phyloP scores from a whole-genome alignment of 2,329 filamentous ascomycete species.

The Magnaporthiopsis poae region DNA sequence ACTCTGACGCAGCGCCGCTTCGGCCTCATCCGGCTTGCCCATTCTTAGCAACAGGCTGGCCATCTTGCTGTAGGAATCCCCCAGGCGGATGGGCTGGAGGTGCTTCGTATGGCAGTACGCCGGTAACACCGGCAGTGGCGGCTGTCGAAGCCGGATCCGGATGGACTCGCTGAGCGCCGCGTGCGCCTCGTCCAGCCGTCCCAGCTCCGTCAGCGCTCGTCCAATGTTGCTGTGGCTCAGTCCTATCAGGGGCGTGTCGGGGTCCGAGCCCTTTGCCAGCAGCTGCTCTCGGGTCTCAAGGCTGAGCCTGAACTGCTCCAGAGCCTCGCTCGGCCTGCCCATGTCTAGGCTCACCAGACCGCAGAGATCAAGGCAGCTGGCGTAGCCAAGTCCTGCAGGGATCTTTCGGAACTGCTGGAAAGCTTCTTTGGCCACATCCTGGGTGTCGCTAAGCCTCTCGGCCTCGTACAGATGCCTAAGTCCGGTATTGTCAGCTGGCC shows the following conservation, averaged over 20 bases:
- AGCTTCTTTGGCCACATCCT: constrained; percentile 17
- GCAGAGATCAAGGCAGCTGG: constrained; percentile 21
- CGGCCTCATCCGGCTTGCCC: constrained; percentile 24
- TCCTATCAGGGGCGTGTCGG: constrained; percentile 20
- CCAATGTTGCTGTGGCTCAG: constrained; percentile 23
- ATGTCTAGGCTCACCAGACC: constrained; percentile 24
- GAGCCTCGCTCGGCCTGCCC: constrained; percentile 15
- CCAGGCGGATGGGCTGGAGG: constrained; percentile 12
- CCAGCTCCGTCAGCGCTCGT: constrained; percentile 24
- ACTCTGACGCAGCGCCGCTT: constrained; percentile 24
- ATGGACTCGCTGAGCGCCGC: constrained; percentile 21
- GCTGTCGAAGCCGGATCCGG: constrained; percentile 16
- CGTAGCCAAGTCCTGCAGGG: constrained; percentile 16
- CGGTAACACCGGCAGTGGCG: constrained; percentile 21
- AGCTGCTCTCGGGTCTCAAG: constrained; percentile 17
- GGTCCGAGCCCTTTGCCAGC: constrained; percentile 9
- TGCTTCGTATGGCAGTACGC: constrained; percentile 6
- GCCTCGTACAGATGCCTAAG: constrained; percentile 25
- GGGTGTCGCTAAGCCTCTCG: constrained; percentile 19
- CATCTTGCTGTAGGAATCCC: constrained; percentile 30
- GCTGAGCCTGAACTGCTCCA: constrained; percentile 17
- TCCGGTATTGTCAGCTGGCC: not conserved
- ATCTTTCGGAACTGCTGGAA: constrained; percentile 18
- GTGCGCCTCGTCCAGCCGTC: constrained; percentile 20
- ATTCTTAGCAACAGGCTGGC: constrained; percentile 25